Percentiles rank a stretch among this genome's conserved stretches.
phyloP scores from a whole-genome alignment of 2,329 filamentous ascomycete species.

The Cryphonectria nitschkei region DNA sequence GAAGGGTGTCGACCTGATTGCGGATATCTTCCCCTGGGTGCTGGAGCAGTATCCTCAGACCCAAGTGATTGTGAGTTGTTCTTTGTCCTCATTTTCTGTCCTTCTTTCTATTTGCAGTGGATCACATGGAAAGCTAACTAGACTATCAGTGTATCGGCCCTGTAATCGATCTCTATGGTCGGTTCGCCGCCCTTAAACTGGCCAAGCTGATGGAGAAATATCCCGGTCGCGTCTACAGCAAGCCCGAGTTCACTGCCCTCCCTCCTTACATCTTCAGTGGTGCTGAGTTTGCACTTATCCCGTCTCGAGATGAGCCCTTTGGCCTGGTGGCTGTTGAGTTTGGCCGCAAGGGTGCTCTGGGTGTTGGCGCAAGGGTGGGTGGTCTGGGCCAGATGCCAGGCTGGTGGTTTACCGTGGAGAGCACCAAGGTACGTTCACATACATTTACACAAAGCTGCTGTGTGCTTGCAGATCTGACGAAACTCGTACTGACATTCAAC shows the following conservation, averaged over 20 bases:
- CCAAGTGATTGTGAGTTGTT: constrained; percentile 52
- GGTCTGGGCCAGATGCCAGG: constrained; percentile 70
- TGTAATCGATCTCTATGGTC: constrained; percentile 68
- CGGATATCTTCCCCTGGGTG: constrained; percentile 65
- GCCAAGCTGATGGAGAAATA: constrained; percentile 67
- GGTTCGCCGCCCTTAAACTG: constrained; percentile 67
- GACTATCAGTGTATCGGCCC: constrained; percentile 56
- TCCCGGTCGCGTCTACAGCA: constrained; percentile 67
- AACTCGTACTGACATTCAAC: not conserved
- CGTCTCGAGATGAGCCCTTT: constrained; percentile 72
- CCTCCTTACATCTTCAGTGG: constrained; percentile 70
- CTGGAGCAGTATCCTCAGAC: constrained; percentile 61
- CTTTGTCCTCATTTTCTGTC: too few relatives aligned
- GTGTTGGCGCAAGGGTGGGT: constrained; percentile 66
- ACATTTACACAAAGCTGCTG: too few relatives aligned
- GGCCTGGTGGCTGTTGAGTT: constrained; percentile 71
- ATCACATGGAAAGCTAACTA: not conserved
- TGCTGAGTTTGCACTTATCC: constrained; percentile 70
- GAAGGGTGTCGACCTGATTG: constrained; percentile 68
- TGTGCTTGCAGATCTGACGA: too few relatives aligned
- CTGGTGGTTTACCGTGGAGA: constrained; percentile 72
- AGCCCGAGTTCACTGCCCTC: constrained; percentile 68
- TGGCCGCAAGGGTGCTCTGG: constrained; percentile 67
- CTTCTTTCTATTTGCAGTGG: not conserved
- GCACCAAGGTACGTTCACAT: constrained; percentile 51